phyloP scores from a whole-genome alignment of 495 filamentous ascomycete species.

The Tuber magnatum region DNA sequence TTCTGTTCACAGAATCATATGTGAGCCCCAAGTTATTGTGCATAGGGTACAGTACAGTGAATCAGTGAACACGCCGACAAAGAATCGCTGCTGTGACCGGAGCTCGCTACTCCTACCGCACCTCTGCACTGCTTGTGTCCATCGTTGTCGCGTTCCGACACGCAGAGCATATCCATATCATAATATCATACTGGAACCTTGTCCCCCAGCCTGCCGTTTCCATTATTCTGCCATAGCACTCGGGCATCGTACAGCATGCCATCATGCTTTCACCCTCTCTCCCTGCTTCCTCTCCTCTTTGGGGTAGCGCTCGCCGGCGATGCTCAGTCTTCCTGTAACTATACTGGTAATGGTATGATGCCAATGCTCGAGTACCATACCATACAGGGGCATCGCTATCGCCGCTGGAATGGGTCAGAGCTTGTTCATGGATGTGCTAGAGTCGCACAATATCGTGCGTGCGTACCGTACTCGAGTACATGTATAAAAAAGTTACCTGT shows the following conservation, averaged over 20 bases:
- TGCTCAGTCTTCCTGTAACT: neutral
- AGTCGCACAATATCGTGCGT: neutral
- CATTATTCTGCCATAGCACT: neutral
- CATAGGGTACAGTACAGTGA: neutral
- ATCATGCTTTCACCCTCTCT: neutral
- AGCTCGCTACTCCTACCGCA: neutral
- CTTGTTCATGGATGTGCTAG: neutral
- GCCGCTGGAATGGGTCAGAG: neutral
- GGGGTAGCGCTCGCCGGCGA: neutral
- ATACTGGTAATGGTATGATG: neutral
- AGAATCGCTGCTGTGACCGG: neutral
- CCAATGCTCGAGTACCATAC: neutral
- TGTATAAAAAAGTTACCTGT: constrained; percentile 4
- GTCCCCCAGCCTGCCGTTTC: neutral
- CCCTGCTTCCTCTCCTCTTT: neutral
- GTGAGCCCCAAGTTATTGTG: neutral
- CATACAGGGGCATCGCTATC: neutral
- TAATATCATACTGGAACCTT: neutral
- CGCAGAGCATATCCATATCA: neutral
- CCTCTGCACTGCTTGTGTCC: neutral
- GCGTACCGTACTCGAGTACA: no score
- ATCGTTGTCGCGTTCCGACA: neutral
- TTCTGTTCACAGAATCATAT: neutral
- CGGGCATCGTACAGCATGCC: neutral
- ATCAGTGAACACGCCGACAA: neutral